Conservation (phyloP, 140 eudicot genomes). For the Cichorium intybus region DNA sequence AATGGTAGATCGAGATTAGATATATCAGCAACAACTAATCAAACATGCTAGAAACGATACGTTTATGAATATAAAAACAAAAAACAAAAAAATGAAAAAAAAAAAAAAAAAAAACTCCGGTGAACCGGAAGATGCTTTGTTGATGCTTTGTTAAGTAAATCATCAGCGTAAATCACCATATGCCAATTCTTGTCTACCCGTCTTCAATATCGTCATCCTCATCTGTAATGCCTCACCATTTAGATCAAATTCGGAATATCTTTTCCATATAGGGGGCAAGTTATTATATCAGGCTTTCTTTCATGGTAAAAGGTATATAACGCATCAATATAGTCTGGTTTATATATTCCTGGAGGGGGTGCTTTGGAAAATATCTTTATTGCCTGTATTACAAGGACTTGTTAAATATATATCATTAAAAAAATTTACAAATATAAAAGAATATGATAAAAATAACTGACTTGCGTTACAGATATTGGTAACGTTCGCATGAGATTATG, state of each 20-base stretch:
- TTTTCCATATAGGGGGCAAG: constrained; percentile 98
- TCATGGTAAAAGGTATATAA: constrained; percentile 89
- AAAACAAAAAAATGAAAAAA: background rate
- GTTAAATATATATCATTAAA: constrained; percentile 2
- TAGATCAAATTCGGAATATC: constrained; percentile 80
- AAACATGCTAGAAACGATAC: background rate
- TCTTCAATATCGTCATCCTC: constrained; percentile 78
- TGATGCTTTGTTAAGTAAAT: background rate
- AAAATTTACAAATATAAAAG: background rate
- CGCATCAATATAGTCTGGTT: constrained; percentile 85
- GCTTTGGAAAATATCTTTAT: constrained; percentile 73
- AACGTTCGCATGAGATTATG: constrained; percentile 88
- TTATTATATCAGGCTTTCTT: constrained; percentile 63
- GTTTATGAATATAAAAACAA: background rate
- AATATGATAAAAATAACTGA: constrained; percentile 28
- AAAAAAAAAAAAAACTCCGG: background rate
- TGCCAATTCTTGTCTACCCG: too few relatives aligned
- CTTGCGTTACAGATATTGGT: constrained; percentile 85
- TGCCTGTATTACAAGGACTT: constrained; percentile 51
- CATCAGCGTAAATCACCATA: background rate
- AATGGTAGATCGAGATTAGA: background rate
- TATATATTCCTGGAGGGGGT: constrained; percentile 96
- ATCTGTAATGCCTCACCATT: constrained; percentile 83
- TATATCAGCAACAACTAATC: background rate
- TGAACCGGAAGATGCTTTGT: background rate